phyloP scores from a whole-genome alignment of 768 basidiomycete species.

The Boletus bicolor region DNA sequence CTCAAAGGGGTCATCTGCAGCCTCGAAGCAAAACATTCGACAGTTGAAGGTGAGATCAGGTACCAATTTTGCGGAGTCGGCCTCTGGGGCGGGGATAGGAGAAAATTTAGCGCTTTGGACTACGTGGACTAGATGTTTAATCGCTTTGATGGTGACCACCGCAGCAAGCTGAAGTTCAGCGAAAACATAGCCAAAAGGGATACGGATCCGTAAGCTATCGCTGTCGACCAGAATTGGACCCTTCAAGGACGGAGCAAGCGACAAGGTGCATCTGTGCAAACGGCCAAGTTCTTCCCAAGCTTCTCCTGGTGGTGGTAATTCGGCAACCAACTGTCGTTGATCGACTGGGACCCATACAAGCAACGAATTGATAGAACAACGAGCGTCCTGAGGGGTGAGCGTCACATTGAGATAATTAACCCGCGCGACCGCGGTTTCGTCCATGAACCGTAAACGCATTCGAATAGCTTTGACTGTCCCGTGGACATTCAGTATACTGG shows the following conservation, averaged over 20 bases:
- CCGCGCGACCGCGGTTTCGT: slow-evolving; percentile 44
- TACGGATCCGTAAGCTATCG: slow-evolving; percentile 67
- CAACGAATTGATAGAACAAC: slow-evolving; percentile 40
- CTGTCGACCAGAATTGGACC: slow-evolving; percentile 51
- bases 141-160: slow-evolving; percentile 64
- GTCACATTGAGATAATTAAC: slow-evolving; percentile 24
- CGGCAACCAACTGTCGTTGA: slow-evolving; percentile 34
- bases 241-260: slow-evolving; percentile 29
- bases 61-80: slow-evolving; percentile 70
- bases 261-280: slow-evolving; percentile 51
- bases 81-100: slow-evolving; percentile 56
- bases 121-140: slow-evolving; percentile 64
- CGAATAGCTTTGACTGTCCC: slow-evolving; percentile 45
- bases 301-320: slow-evolving; percentile 26
- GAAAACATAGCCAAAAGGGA: slow-evolving; percentile 76
- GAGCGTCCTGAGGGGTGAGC: slow-evolving; percentile 18
- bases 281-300: slow-evolving; percentile 76
- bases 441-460: slow-evolving; percentile 45
- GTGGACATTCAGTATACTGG: slow-evolving; percentile 26
- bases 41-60: slow-evolving; percentile 61
- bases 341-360: slow-evolving; percentile 56
- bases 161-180: slow-evolving; percentile 73
- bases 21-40: slow-evolving; percentile 67
- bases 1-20: slow-evolving; percentile 84
- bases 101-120: slow-evolving; percentile 50